Conservation (phyloP, 2,329 filamentous ascomycete genomes). For the Dothistroma septosporum region DNA sequence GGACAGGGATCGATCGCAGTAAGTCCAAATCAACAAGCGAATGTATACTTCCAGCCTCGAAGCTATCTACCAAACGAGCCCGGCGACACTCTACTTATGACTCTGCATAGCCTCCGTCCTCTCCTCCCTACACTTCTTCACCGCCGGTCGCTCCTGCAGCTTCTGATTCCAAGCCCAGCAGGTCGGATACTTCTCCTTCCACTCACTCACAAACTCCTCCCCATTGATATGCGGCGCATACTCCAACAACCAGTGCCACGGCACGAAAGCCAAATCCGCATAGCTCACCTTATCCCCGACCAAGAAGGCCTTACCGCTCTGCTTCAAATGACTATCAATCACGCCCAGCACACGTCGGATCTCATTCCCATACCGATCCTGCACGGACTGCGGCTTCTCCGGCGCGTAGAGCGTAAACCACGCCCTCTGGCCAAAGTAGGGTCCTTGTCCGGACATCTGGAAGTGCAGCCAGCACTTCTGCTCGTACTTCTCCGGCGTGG, state of each 20-base stretch:
- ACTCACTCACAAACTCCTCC: slow-evolving; percentile 26
- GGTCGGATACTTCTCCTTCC: slow-evolving; percentile 28
- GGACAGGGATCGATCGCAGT: too few relatives aligned
- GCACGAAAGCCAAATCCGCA: slow-evolving; percentile 41
- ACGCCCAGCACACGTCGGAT: slow-evolving; percentile 44
- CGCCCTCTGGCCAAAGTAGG: slow-evolving; percentile 41
- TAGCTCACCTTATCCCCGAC: slow-evolving; percentile 42
- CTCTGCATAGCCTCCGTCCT: slow-evolving; percentile 9
- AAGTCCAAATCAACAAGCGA: not conserved
- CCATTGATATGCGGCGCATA: slow-evolving; percentile 27
- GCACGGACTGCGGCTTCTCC: slow-evolving; percentile 41
- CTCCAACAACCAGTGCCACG: slow-evolving; percentile 35
- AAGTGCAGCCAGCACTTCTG: slow-evolving; percentile 32
- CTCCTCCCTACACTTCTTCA: slow-evolving; percentile 22
- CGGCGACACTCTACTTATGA: not conserved
- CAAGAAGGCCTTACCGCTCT: slow-evolving; percentile 35
- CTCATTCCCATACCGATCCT: slow-evolving; percentile 45
- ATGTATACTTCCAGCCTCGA: not conserved
- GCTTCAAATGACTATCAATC: slow-evolving; percentile 39
- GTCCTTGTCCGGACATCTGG: slow-evolving; percentile 35
- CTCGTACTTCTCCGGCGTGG: slow-evolving; percentile 21
- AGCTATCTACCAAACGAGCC: not conserved
- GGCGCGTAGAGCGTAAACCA: slow-evolving; percentile 43
- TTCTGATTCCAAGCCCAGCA: slow-evolving; percentile 30
- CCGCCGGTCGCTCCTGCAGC: slow-evolving; percentile 27